A percentile compares a stretch with the other conserved stretches of the same genome.
Evolutionary conservation across 1,139 yeast species (phyloP).

Genomic region (Diutina sp.): DNA sequence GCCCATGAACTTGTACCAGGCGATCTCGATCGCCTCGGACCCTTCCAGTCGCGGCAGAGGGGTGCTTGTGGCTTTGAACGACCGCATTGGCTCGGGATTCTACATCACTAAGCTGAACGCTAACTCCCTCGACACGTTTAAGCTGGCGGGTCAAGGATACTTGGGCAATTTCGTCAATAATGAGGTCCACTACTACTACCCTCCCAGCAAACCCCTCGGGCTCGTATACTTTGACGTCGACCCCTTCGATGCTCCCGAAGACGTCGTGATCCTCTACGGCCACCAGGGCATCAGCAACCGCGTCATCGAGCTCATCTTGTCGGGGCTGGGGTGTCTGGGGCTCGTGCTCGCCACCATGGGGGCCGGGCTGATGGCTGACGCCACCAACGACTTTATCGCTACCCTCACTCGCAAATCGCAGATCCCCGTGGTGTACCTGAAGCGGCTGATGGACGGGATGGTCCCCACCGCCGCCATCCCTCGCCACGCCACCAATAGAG

Average conservation of each 20-base stretch:
- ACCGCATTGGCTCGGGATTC: slow-evolving; percentile 56
- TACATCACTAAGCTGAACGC: slow-evolving; percentile 62
- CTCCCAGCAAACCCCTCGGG: slow-evolving; percentile 48
- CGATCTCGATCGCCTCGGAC: slow-evolving; percentile 49
- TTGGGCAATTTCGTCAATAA: slow-evolving; percentile 58
- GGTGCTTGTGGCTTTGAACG: slow-evolving; percentile 51
- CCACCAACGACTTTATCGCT: slow-evolving; percentile 29
- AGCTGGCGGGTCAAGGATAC: slow-evolving; percentile 57
- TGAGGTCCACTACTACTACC: slow-evolving; percentile 51
- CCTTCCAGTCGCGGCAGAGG: slow-evolving; percentile 42
- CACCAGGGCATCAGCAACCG: slow-evolving; percentile 47
- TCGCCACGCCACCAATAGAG: slow-evolving; percentile 11
- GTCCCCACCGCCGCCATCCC: slow-evolving; percentile 40
- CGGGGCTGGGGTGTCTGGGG: slow-evolving; percentile 34
- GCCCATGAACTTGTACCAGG: slow-evolving; percentile 61
- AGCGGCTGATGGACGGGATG: slow-evolving; percentile 56
- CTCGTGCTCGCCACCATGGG: slow-evolving; percentile 60
- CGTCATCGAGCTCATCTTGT: slow-evolving; percentile 30
- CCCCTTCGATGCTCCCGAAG: slow-evolving; percentile 14
- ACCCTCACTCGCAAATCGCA: slow-evolving; percentile 6
- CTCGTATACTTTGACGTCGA: slow-evolving; percentile 26
- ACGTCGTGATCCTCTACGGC: slow-evolving; percentile 41
- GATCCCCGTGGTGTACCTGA: slow-evolving; percentile 50
- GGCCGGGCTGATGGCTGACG: slow-evolving; percentile 50
- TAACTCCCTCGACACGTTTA: slow-evolving; percentile 56